A percentile compares a stretch with the other conserved stretches of the same genome.
Evolutionary conservation across 225 moss, liverwort and hornwort genomes (phyloP).

Genomic region (Lunularia cruciata): DNA sequence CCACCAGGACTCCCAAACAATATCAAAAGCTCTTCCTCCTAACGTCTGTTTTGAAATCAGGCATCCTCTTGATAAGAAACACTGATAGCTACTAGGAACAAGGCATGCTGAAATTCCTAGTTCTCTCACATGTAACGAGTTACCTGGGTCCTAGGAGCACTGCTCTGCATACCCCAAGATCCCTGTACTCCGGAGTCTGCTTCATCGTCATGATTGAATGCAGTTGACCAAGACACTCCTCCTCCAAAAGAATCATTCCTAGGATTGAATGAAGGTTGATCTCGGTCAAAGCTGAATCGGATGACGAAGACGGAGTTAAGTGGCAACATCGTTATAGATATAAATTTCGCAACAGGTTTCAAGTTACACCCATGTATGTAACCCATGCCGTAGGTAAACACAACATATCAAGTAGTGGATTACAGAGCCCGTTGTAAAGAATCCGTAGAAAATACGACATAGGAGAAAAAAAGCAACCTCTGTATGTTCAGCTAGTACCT

Average conservation of each 20-base stretch:
- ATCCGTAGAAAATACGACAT: not conserved
- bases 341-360: too few relatives aligned
- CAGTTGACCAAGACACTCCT: constrained; percentile 66
- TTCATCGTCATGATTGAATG: constrained; percentile 72
- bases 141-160: constrained; percentile 80
- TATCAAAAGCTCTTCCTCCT: too few relatives aligned
- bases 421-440: too few relatives aligned
- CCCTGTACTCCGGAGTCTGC: constrained; percentile 66
- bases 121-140: not conserved
- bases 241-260: constrained; percentile 56
- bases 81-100: too few relatives aligned
- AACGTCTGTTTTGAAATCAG: too few relatives aligned
- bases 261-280: constrained; percentile 13
- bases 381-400: too few relatives aligned
- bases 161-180: constrained; percentile 84
- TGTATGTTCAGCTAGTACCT: constrained; percentile 40
- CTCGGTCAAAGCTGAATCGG: constrained; percentile 31
- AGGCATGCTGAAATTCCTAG: too few relatives aligned
- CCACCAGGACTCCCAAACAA: too few relatives aligned
- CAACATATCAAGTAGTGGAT: too few relatives aligned
- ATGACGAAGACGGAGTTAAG: not conserved
- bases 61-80: too few relatives aligned
- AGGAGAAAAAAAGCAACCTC: not conserved
- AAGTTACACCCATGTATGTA: too few relatives aligned
- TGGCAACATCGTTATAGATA: too few relatives aligned